Conservation (phyloP, 169 alveolate genomes). For the Cryptosporidium parvum region DNA sequence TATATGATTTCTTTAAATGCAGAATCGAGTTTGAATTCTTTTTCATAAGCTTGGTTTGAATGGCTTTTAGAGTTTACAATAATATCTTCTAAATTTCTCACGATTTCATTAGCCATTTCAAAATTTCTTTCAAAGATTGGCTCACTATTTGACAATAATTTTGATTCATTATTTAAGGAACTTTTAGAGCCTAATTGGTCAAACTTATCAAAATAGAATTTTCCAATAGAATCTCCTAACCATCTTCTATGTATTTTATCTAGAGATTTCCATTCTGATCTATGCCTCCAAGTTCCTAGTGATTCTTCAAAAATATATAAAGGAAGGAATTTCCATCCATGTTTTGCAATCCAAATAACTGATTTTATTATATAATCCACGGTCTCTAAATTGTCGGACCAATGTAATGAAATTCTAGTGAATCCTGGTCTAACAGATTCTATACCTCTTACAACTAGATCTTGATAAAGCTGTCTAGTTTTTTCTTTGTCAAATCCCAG, state of each 20-base stretch:
- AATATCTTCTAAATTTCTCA: conserved; percentile 27
- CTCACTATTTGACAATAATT: not conserved
- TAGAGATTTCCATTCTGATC: conserved; percentile 76
- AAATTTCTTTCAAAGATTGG: conserved; percentile 11
- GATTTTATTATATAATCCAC: conserved; percentile 82
- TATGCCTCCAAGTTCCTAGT: conserved; percentile 85
- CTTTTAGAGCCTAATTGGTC: not conserved
- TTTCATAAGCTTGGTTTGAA: no score
- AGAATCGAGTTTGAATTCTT: not conserved
- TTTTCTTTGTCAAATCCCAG: conserved; percentile 85
- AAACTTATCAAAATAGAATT: conserved; percentile 14
- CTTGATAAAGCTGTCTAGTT: conserved; percentile 82
- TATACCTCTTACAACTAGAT: conserved; percentile 85
- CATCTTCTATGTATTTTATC: conserved; percentile 64
- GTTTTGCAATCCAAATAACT: conserved; percentile 88
- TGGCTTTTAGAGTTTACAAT: not conserved
- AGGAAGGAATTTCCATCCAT: conserved; percentile 91
- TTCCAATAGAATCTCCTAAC: conserved; percentile 49
- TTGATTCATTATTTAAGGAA: not conserved
- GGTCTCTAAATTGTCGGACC: conserved; percentile 85
- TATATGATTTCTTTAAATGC: conserved; percentile 5
- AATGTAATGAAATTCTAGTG: conserved; percentile 90
- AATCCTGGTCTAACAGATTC: conserved; percentile 93
- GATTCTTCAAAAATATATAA: conserved; percentile 86
- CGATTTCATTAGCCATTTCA: conserved; percentile 48